These are phyloP conservation scores for Scopulariopsis brevicaulis DNA, from an alignment of 2,329 filamentous ascomycete species.

Conservation along the genomic window DNA sequence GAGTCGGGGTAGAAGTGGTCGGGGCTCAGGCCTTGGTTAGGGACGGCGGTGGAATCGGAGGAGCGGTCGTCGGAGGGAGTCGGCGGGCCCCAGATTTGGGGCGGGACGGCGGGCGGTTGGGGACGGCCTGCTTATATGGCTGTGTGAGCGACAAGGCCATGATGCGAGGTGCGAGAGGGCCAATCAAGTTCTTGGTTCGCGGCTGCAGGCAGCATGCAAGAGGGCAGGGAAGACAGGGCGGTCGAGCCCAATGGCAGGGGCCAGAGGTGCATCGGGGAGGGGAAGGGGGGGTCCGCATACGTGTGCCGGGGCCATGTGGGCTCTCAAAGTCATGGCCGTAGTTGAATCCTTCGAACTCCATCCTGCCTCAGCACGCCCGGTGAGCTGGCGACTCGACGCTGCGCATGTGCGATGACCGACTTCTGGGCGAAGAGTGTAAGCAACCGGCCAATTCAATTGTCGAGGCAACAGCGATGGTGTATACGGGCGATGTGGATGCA, in stretches of 20 bases:
- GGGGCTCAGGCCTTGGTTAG: slow-evolving; percentile 2
- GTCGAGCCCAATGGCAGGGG: background rate
- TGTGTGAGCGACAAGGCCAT: background rate
- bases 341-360: slow-evolving; percentile 4
- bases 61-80: slow-evolving; percentile 1
- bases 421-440: background rate
- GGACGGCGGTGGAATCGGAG: background rate
- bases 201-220: background rate
- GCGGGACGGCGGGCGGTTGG: background rate
- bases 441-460: slow-evolving; percentile 4
- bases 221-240: background rate
- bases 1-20: slow-evolving; percentile 4
- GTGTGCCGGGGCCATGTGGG: background rate
- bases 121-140: background rate
- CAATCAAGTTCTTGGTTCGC: background rate
- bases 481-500: background rate
- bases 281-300: background rate
- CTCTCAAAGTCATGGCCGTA: slow-evolving; percentile 3
- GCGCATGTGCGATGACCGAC: background rate
- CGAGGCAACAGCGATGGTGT: background rate
- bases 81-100: slow-evolving; percentile 2
- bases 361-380: background rate
- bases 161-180: background rate
- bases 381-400: background rate
- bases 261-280: background rate